Base-by-base conservation (phyloP, 306 rosid species). In the Quercus parvula region DNA sequence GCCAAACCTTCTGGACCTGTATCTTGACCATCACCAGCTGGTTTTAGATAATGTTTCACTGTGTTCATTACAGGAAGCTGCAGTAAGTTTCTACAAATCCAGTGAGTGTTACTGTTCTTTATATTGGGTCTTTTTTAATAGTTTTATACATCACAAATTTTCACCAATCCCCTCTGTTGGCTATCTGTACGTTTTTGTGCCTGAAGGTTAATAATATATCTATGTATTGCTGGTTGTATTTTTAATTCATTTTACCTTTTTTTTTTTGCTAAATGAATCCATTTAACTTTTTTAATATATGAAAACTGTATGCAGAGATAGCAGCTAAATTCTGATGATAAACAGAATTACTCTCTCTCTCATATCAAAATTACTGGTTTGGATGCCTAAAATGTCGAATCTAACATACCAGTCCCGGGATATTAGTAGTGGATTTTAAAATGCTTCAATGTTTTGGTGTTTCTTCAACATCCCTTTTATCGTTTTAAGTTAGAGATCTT, bases 1-100 rank as follows among this genome's bases (percentile, higher is more conserved):
- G 90, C 97, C 97, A 75, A 84, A 87, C 86, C 90, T 94, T 85
- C 91, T 94, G 81, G 97, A 91, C 83, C 89, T 94, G 77, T 94
- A 92, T 85, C 97, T 94, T 78, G 97, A 92, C 74, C 90, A 83
- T 70, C 90, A 94, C 66, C 71, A 70, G 78, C 84, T 92, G 88
- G 91, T 57, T 75, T 70, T 82, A 14, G 91, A 91, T 83, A 88
- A 74, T 30, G 86, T 83, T 81, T 91, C 99, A 81, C 90, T 88
- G 84, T 13, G 68, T 70, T 81, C 94, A 70, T 76, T 91, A 73
- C 95, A 76, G 87, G 97, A 92, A 83, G 88, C 94, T 80, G 86
- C 95, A 2, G 99, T 94, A 92, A 92, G 97, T 88, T 90, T 87
- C 79, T 64, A 63, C 80, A 80, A 28, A 67, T 85, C 80, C 63